These are phyloP conservation scores for Chlorella vulgaris DNA, from an alignment of 139 green algal genomes.

Conservation along the genomic window DNA sequence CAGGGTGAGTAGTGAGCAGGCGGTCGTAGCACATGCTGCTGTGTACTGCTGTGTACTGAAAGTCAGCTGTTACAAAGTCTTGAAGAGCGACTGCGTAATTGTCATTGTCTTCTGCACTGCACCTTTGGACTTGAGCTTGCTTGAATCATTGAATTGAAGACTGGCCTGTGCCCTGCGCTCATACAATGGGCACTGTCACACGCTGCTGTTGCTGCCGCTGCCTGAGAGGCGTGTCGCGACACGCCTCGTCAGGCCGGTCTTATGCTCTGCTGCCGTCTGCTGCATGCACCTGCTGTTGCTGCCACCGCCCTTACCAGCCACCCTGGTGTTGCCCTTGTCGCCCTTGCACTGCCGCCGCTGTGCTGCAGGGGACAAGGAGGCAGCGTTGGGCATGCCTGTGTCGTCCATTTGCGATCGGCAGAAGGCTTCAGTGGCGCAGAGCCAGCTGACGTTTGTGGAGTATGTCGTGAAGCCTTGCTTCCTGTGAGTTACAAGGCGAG, in stretches of 20 bases:
- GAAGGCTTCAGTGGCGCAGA: conserved; percentile 65
- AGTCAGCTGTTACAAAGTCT: background rate
- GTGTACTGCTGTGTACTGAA: background rate
- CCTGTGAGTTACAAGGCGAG: background rate
- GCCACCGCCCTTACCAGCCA: background rate
- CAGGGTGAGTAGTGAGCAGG: conserved; percentile 29
- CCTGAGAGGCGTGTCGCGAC: no score
- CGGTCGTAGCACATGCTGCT: background rate
- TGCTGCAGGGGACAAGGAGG: conserved; percentile 76
- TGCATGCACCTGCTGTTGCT: background rate
- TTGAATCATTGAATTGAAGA: no score
- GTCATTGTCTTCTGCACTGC: no score
- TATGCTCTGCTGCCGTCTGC: no score
- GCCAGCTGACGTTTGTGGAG: conserved; percentile 70
- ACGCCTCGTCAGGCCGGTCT: no score
- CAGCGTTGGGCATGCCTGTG: conserved; percentile 57
- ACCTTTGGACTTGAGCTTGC: no score
- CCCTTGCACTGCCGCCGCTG: background rate
- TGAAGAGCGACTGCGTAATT: no score
- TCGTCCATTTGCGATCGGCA: conserved; percentile 71
- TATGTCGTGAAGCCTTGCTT: conserved; percentile 53
- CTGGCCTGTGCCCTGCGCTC: no score
- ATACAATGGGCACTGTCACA: no score
- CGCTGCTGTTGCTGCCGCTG: no score
- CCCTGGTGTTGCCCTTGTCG: no score